A percentile compares a stretch with the other conserved stretches of the same genome.
These are phyloP conservation scores for Arachis monticola DNA, from an alignment of 331 rosid species.

Conservation along the genomic window DNA sequence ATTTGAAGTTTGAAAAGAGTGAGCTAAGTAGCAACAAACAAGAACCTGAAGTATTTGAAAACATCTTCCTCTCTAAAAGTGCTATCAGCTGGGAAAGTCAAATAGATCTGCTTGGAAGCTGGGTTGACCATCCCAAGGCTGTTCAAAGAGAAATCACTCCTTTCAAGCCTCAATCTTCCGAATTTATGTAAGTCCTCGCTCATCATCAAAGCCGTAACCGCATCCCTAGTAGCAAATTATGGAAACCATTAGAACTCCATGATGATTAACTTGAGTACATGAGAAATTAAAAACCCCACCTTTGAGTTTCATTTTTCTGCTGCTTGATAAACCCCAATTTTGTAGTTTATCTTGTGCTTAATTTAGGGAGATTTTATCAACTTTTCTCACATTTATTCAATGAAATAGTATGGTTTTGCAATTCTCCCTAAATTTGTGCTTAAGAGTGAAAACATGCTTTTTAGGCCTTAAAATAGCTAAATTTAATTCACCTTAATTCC, in stretches of 20 bases:
- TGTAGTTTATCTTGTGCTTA: too few relatives aligned
- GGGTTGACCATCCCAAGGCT: slow-evolving; percentile 80
- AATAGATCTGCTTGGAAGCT: slow-evolving; percentile 94
- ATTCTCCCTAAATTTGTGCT: too few relatives aligned
- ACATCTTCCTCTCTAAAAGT: slow-evolving; percentile 98
- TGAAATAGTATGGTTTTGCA: too few relatives aligned
- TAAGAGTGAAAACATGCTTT: too few relatives aligned
- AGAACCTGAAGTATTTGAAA: slow-evolving; percentile 87
- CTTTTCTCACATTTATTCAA: too few relatives aligned
- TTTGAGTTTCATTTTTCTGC: slow-evolving; percentile 79
- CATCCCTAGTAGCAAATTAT: slow-evolving; percentile 51
- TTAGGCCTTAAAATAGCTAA: too few relatives aligned
- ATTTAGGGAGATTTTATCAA: too few relatives aligned
- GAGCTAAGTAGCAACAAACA: neutral
- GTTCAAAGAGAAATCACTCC: slow-evolving; percentile 64
- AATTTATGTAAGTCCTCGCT: slow-evolving; percentile 80
- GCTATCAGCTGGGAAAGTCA: slow-evolving; percentile 97
- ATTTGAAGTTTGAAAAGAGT: neutral
- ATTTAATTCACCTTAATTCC: too few relatives aligned
- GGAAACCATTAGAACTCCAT: neutral
- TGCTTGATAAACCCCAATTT: slow-evolving; percentile 37
- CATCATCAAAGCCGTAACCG: slow-evolving; percentile 76
- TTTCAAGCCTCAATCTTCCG: slow-evolving; percentile 72
- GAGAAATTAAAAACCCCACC: slow-evolving; percentile 43
- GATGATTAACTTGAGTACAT: too few relatives aligned